Evolutionary conservation across 768 basidiomycete species (phyloP), one percentile per base, ranked within the genome.

Genomic region (Tricholoma sp.): DNA sequence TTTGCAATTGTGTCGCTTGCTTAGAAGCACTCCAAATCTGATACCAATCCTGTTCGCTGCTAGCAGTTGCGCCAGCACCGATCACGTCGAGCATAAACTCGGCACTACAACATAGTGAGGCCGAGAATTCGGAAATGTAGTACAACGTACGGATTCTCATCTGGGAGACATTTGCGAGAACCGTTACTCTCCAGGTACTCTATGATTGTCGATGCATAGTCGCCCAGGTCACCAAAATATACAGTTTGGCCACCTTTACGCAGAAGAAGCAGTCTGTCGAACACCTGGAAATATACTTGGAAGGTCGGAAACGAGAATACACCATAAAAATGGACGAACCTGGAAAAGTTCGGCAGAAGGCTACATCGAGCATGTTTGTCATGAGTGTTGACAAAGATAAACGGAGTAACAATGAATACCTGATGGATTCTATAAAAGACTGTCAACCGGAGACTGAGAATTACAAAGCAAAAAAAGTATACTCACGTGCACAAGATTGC

Each of bases 401-500:
- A n/a, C n/a, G n/a, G n/a, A n/a, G n/a, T n/a, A n/a, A n/a, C n/a
- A n/a, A 50, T 54, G 15, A n/a, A 56, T 60, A 70, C 72, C 66
- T 74, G 79, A 58, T 80, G 79, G 47, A 81, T 79, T 5, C 79
- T 78, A 52, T 5, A 54, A 8, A 18, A 51, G 13, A n/a, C n/a
- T n/a, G n/a, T n/a, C n/a, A n/a, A n/a, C n/a, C n/a, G n/a, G n/a
- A n/a, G n/a, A n/a, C n/a, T n/a, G n/a, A n/a, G n/a, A n/a, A n/a
- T n/a, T n/a, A n/a, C n/a, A n/a, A n/a, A n/a, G n/a, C n/a, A 34
- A 13, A 15, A 15, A 15, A 18, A 41, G 33, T 17, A 11, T 20
- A 72, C 84, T 52, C 63, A 85, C 76, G 90, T 95, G 85, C 92
- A 94, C n/a, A 95, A 74, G 61, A 95, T 93, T 29, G 91, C 88